Base-by-base conservation (phyloP, 208 protist species). In the Phytomonas francai region DNA sequence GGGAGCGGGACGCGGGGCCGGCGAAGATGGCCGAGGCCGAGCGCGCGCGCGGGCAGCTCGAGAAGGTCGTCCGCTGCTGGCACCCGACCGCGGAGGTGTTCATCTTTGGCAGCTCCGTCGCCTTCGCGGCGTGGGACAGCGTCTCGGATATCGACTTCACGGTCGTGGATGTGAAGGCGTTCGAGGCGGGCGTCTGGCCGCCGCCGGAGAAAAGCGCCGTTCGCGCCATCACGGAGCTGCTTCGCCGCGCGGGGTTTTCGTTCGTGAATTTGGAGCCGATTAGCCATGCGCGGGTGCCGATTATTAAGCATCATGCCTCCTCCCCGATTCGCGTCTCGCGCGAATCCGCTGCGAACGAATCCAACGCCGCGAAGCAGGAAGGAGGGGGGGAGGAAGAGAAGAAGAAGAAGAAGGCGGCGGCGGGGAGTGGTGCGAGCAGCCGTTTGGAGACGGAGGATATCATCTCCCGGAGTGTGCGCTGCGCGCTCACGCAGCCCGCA, bases 301-400 rank as follows among this genome's bases (percentile, higher is more conserved):
- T 96, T 64, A 87, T 96, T 28, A 96, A 96, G 75, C 90, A 96
- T 64, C 87, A 96, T 73, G 87, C 87, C n/a, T 89, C 82, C 34
- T 71, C 81, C 25, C 89, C 89, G 2, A 89, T 94, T 59, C 76
- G 76, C 9, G 54, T 59, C 7, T 11, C 25, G 6, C 27, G 36
- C 61, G 27, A 29, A n/a, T 54, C 22, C 30, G 33, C 27, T 9
- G 33, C 16, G 12, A 9, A 56, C 28, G 30, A 45, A 30, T 27
- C n/a, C 63, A 9, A 33, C 39, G 45, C 25, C 30, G 36, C 49
- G 14, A 54, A 36, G 27, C 7, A 30, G 29, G 33, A 59, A n/a
- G 36, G 9, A 22, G 2, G 33, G 12, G 6, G 51, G 22, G 57
- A 66, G 56, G 28, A 16, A 22, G 16, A 27, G 25, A 66, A 63